phyloP scores from a whole-genome alignment of 2,329 filamentous ascomycete genomes.

The Trichoderma asperellum region DNA sequence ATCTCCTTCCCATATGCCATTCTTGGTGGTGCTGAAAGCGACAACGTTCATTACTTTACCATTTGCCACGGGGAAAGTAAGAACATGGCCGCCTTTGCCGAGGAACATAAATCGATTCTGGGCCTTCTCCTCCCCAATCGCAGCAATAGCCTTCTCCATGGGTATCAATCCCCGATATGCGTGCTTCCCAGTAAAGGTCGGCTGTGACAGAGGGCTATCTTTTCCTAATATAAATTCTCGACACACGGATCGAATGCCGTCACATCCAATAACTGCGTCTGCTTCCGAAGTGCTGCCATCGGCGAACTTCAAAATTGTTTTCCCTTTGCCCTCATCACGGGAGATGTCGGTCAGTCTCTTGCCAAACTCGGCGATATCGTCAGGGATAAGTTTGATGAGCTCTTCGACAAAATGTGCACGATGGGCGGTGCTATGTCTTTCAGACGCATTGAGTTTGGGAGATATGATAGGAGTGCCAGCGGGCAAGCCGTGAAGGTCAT shows the following conservation, averaged over 20 bases:
- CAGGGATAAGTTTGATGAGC: conserved; percentile 28
- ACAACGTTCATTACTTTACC: conserved; percentile 16
- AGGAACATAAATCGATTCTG: conserved; percentile 24
- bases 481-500: conserved; percentile 28
- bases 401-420: conserved; percentile 31
- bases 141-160: conserved; percentile 19
- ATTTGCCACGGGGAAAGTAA: conserved; percentile 18
- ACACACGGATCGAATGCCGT: conserved; percentile 32
- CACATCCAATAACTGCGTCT: conserved; percentile 35
- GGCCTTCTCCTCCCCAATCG: conserved; percentile 15
- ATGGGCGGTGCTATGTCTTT: conserved; percentile 24
- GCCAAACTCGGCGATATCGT: conserved; percentile 24
- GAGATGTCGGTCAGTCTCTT: conserved; percentile 24
- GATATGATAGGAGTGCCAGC: conserved; percentile 27
- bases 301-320: conserved; percentile 23
- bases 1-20: conserved; percentile 8
- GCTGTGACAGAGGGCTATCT: conserved; percentile 5
- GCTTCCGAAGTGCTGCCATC: conserved; percentile 30
- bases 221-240: conserved; percentile 12
- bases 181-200: conserved; percentile 9
- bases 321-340: conserved; percentile 12
- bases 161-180: conserved; percentile 20
- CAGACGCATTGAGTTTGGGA: conserved; percentile 9
- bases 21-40: conserved; percentile 18
- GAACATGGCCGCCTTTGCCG: conserved; percentile 12